These are phyloP conservation scores for Cytospora piceicola DNA, from an alignment of 2,329 filamentous ascomycete genomes.

Conservation along the genomic window DNA sequence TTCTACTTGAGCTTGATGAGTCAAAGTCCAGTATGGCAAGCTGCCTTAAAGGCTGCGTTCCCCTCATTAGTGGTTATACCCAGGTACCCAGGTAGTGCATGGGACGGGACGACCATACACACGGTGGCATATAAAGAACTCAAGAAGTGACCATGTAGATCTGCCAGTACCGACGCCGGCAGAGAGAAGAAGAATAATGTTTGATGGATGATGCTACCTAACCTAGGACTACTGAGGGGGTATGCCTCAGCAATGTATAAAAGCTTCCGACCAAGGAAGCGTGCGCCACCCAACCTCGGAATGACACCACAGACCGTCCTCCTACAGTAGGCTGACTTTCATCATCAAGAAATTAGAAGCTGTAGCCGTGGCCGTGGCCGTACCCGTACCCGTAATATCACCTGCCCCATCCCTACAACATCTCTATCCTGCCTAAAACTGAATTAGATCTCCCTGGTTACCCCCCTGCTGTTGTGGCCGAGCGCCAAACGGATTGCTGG, in stretches of 20 bases:
- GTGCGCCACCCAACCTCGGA: conserved; percentile 24
- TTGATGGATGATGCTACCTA: conserved; percentile 31
- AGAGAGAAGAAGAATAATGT: conserved; percentile 19
- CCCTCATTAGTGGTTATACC: neutral
- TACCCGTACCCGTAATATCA: conserved; percentile 3
- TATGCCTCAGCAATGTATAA: conserved; percentile 24
- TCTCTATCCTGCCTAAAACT: conserved; percentile 50
- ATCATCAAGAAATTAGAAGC: conserved; percentile 3
- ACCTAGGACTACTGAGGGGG: conserved; percentile 21
- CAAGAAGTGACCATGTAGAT: neutral
- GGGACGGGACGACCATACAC: neutral
- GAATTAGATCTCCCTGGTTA: conserved; percentile 57
- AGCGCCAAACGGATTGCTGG: conserved; percentile 63
- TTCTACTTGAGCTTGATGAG: no score
- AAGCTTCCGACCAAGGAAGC: conserved; percentile 15
- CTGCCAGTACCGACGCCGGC: conserved; percentile 10
- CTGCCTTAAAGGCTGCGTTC: neutral
- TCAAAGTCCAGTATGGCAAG: neutral
- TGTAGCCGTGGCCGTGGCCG: neutral
- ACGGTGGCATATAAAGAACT: neutral
- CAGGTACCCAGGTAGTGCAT: neutral
- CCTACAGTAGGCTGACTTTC: conserved; percentile 8
- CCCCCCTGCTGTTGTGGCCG: conserved; percentile 55
- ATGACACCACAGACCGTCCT: conserved; percentile 15
- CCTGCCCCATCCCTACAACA: neutral